These are phyloP conservation scores for Persicaria tinctoria DNA, from an alignment of 148 eudicot species.

Conservation along the genomic window DNA sequence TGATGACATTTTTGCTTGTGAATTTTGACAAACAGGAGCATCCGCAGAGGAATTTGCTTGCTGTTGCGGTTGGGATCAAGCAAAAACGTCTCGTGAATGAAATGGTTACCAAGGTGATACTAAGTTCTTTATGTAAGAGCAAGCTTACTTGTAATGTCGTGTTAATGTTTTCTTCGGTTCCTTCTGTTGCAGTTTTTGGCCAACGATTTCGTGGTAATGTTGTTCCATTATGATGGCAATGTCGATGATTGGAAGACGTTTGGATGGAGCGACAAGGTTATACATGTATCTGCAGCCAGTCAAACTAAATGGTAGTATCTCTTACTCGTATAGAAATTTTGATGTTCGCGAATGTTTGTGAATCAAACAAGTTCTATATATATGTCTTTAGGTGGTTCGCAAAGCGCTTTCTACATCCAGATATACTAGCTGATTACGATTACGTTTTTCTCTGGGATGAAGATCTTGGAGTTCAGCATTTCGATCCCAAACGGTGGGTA, in stretches of 20 bases:
- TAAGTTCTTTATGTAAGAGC: background rate
- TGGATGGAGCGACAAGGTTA: slow-evolving; percentile 59
- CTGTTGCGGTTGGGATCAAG: slow-evolving; percentile 68
- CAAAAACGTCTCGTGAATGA: slow-evolving; percentile 57
- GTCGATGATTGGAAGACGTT: slow-evolving; percentile 72
- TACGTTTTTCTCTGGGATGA: slow-evolving; percentile 95
- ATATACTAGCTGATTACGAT: slow-evolving; percentile 63
- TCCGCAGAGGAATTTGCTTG: slow-evolving; percentile 35
- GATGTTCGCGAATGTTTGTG: background rate
- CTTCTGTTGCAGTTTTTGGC: slow-evolving; percentile 53
- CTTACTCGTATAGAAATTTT: background rate
- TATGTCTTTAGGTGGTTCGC: slow-evolving; percentile 74
- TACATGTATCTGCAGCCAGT: slow-evolving; percentile 69
- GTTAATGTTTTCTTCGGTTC: background rate
- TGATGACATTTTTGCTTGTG: background rate
- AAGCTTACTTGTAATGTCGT: background rate
- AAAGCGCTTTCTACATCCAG: slow-evolving; percentile 88
- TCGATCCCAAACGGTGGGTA: slow-evolving; percentile 60
- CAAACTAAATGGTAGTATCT: slow-evolving; percentile 86
- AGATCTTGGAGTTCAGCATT: slow-evolving; percentile 86
- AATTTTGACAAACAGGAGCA: slow-evolving; percentile 31
- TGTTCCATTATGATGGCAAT: slow-evolving; percentile 80
- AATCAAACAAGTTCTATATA: background rate
- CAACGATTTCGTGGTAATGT: slow-evolving; percentile 57
- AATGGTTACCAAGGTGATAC: slow-evolving; percentile 26